These are phyloP conservation scores for Fonsecaea pedrosoi DNA, from an alignment of 2,329 filamentous ascomycete species.

Conservation along the genomic window DNA sequence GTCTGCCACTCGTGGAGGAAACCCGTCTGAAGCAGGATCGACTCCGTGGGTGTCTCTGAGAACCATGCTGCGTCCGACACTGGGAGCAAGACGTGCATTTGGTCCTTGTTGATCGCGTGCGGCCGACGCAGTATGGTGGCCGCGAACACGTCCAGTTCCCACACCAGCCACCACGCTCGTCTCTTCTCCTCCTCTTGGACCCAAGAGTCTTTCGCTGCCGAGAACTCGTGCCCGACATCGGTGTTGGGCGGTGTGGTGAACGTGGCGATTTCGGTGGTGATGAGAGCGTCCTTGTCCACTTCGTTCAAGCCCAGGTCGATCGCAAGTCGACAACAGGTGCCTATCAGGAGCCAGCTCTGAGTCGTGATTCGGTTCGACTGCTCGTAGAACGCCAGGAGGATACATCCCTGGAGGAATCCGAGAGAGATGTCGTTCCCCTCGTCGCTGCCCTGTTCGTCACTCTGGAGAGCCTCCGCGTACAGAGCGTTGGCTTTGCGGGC, in stretches of 20 bases:
- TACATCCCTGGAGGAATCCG: slow-evolving; percentile 19
- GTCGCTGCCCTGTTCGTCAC: background rate
- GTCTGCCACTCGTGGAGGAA: slow-evolving; percentile 9
- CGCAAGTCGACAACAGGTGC: slow-evolving; percentile 84
- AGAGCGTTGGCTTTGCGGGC: slow-evolving; percentile 7
- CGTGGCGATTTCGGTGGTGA: background rate
- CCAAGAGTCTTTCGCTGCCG: background rate
- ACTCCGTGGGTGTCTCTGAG: slow-evolving; percentile 9
- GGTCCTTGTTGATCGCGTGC: slow-evolving; percentile 14
- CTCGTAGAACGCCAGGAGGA: slow-evolving; percentile 24
- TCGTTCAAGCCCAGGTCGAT: slow-evolving; percentile 90
- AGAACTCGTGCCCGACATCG: background rate
- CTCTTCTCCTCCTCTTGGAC: slow-evolving; percentile 12
- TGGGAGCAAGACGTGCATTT: slow-evolving; percentile 15
- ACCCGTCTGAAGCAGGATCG: slow-evolving; percentile 4
- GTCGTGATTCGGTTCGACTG: slow-evolving; percentile 4
- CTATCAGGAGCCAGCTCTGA: slow-evolving; percentile 83
- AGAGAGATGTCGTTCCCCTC: slow-evolving; percentile 7
- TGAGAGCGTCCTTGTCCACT: slow-evolving; percentile 68
- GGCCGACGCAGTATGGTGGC: slow-evolving; percentile 18
- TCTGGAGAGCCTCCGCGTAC: slow-evolving; percentile 5
- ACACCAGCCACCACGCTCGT: slow-evolving; percentile 22
- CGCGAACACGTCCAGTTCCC: slow-evolving; percentile 25
- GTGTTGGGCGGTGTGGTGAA: background rate
- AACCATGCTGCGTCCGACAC: slow-evolving; percentile 21